phyloP scores from a whole-genome alignment of 257 asterid species.

The Solanum paucissectum region DNA sequence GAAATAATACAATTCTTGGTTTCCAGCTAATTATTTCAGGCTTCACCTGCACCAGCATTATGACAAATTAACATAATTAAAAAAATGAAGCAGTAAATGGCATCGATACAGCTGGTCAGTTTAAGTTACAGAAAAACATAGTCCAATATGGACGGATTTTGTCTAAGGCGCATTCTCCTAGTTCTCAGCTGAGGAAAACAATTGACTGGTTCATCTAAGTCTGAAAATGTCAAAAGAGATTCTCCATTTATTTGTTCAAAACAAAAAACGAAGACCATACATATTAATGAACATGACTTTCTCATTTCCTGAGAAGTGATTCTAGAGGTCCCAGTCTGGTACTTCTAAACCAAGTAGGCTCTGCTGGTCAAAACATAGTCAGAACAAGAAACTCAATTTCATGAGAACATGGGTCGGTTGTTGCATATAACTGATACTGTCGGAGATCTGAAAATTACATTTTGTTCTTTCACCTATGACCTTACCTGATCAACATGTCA shows the following conservation, averaged over 20 bases:
- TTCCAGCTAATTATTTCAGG: conserved; percentile 83
- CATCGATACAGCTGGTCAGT: background rate
- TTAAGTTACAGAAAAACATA: background rate
- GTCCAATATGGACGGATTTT: background rate
- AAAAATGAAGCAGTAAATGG: background rate
- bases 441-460: background rate
- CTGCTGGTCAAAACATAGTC: background rate
- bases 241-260: background rate
- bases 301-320: background rate
- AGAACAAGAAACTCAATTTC: background rate
- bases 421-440: background rate
- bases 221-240: background rate
- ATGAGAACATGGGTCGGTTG: background rate
- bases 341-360: background rate
- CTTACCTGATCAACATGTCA: background rate
- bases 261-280: background rate
- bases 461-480: background rate
- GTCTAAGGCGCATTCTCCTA: background rate
- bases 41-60: conserved; percentile 40
- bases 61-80: background rate
- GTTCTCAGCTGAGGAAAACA: background rate
- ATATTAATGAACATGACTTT: background rate
- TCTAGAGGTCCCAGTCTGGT: background rate
- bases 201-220: background rate
- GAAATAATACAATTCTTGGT: conserved; percentile 59